phyloP scores from a whole-genome alignment of 352 stramenopile species.

The Nothophytophthora sp. region DNA sequence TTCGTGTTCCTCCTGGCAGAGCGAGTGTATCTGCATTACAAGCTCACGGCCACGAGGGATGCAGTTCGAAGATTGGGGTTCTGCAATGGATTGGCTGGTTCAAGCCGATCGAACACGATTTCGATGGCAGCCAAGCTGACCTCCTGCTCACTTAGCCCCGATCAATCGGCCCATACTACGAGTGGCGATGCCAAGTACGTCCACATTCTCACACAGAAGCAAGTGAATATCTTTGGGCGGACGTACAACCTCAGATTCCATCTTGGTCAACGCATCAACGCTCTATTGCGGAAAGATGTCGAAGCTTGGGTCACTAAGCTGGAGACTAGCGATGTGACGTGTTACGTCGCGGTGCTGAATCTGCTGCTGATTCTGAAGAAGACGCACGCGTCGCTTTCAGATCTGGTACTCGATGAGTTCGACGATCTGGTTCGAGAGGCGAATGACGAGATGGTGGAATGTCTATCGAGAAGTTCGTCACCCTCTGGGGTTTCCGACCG shows the following conservation, averaged over 20 bases:
- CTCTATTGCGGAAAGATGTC: conserved; percentile 55
- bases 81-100: background rate
- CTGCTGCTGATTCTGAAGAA: conserved; percentile 36
- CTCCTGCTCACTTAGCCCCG: no score
- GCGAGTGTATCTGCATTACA: conserved; percentile 65
- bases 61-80: conserved; percentile 3
- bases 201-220: conserved; percentile 26
- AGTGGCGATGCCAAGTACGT: conserved; percentile 29
- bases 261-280: conserved; percentile 55
- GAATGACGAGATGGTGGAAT: conserved; percentile 24
- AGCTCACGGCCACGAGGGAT: conserved; percentile 29
- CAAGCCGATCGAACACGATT: conserved; percentile 1
- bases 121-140: background rate
- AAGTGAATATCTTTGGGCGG: conserved; percentile 63
- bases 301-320: conserved; percentile 51
- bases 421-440: conserved; percentile 32
- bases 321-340: conserved; percentile 50
- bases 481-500: conserved; percentile 8
- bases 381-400: conserved; percentile 31
- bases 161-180: background rate
- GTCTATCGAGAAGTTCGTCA: conserved; percentile 16
- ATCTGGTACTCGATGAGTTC: conserved; percentile 29
- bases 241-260: conserved; percentile 58
- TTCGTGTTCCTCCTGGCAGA: conserved; percentile 69
- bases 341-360: conserved; percentile 49